Conservation (phyloP, 2,329 filamentous ascomycete genomes). For the Cordyceps militaris region DNA sequence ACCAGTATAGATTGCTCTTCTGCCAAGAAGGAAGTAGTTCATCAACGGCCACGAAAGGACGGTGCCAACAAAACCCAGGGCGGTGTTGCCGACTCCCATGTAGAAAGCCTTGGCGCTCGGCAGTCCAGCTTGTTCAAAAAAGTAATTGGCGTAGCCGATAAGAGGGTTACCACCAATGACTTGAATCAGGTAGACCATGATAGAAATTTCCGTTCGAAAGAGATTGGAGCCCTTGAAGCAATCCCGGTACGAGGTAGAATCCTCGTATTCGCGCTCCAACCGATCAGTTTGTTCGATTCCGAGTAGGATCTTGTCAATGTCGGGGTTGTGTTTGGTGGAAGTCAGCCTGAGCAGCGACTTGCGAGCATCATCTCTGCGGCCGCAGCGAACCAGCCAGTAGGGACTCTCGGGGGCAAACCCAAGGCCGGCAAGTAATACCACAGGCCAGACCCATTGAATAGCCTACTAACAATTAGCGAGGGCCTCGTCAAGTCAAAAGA, state of each 20-base stretch:
- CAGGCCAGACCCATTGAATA: conserved; percentile 44
- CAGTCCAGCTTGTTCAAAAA: conserved; percentile 28
- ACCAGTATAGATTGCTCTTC: conserved; percentile 32
- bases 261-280: conserved; percentile 44
- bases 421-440: conserved; percentile 37
- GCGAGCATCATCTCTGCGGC: conserved; percentile 34
- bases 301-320: conserved; percentile 36
- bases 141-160: conserved; percentile 51
- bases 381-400: conserved; percentile 42
- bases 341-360: conserved; percentile 37
- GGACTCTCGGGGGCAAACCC: conserved; percentile 43
- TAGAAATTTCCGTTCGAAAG: conserved; percentile 48
- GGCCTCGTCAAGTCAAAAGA: background rate
- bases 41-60: conserved; percentile 35
- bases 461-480: conserved; percentile 20
- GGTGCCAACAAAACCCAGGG: conserved; percentile 34
- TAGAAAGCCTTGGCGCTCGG: conserved; percentile 18
- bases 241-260: conserved; percentile 42
- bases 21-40: conserved; percentile 28
- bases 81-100: conserved; percentile 30
- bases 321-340: conserved; percentile 20
- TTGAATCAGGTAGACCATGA: conserved; percentile 58
- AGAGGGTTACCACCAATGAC: conserved; percentile 58
- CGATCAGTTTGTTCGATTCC: conserved; percentile 53
- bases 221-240: conserved; percentile 43